These are phyloP conservation scores for Beauveria brongniartii DNA, from an alignment of 2,329 filamentous ascomycete genomes.

Conservation along the genomic window DNA sequence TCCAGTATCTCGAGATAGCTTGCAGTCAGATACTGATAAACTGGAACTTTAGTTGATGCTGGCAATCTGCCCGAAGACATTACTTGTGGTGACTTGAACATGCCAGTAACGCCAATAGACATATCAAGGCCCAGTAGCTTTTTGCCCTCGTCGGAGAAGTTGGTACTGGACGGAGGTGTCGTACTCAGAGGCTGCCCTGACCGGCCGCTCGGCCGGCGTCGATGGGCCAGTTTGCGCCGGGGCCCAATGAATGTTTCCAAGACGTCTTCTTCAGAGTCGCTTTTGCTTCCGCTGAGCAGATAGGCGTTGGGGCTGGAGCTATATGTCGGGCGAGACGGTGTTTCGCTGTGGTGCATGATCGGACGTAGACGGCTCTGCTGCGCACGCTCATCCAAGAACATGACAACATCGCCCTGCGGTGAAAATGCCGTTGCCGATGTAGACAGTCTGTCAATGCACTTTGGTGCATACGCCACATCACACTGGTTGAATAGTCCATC, in stretches of 20 bases:
- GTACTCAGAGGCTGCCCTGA: constrained; percentile 40
- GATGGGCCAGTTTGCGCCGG: constrained; percentile 30
- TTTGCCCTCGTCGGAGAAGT: constrained; percentile 25
- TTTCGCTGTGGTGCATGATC: constrained; percentile 25
- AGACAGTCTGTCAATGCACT: constrained; percentile 53
- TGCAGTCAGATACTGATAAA: constrained; percentile 49
- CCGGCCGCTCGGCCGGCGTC: constrained; percentile 36
- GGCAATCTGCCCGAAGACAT: constrained; percentile 55
- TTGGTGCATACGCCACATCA: constrained; percentile 56
- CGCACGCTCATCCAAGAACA: constrained; percentile 53
- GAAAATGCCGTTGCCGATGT: constrained; percentile 56
- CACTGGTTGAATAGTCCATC: constrained; percentile 57
- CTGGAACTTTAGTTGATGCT: constrained; percentile 37
- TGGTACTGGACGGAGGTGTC: constrained; percentile 36
- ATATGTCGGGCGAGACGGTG: constrained; percentile 33
- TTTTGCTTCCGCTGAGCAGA: constrained; percentile 48
- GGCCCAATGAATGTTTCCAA: constrained; percentile 51
- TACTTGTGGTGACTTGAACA: constrained; percentile 51
- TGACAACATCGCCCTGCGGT: constrained; percentile 48
- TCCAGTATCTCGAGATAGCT: constrained; percentile 48
- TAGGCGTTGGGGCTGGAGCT: constrained; percentile 41
- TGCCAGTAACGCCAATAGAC: constrained; percentile 47
- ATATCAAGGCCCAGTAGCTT: constrained; percentile 47
- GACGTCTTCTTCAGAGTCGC: constrained; percentile 58
- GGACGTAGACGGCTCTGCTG: constrained; percentile 35